phyloP scores from a whole-genome alignment of 495 filamentous ascomycete genomes.

The Aspergillus cristatus region DNA sequence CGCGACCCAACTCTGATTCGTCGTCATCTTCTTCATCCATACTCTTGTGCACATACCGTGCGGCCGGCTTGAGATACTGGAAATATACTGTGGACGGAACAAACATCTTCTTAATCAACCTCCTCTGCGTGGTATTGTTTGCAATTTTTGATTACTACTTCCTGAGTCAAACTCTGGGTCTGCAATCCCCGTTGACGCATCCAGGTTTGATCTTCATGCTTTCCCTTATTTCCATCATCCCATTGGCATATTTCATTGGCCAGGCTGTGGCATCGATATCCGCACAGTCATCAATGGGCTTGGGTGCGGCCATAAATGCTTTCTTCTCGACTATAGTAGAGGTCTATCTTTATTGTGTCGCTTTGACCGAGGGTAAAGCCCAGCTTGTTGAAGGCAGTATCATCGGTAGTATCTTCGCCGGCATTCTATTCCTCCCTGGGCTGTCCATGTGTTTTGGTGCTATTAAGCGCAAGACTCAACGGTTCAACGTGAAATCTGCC shows the following conservation, averaged over 20 bases:
- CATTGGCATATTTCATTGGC: conserved; percentile 97
- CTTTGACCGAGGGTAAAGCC: conserved; percentile 85
- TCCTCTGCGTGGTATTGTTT: conserved; percentile 82
- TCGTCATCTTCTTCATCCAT: conserved; percentile 84
- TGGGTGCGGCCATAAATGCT: conserved; percentile 95
- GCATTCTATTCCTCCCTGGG: conserved; percentile 92
- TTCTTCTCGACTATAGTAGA: conserved; percentile 99
- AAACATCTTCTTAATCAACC: conserved; percentile 97
- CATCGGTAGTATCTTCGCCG: conserved; percentile 95
- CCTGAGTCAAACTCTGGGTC: conserved; percentile 53
- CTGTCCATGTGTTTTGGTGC: conserved; percentile 98
- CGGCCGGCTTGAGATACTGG: conserved; percentile 92
- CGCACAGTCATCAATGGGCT: conserved; percentile 98
- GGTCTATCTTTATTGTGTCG: conserved; percentile 95
- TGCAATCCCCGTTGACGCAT: conserved; percentile 63
- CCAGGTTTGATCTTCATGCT: conserved; percentile 79
- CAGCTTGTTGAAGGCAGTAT: conserved; percentile 93
- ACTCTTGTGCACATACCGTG: conserved; percentile 92
- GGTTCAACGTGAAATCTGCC: conserved; percentile 95
- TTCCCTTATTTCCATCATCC: conserved; percentile 85
- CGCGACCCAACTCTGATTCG: conserved; percentile 55
- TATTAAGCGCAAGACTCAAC: conserved; percentile 94
- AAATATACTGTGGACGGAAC: conserved; percentile 98
- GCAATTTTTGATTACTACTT: conserved; percentile 88
- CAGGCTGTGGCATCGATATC: conserved; percentile 99